Base-by-base conservation (phyloP, 208 protist genomes). In the Trypanosoma melophagium region DNA sequence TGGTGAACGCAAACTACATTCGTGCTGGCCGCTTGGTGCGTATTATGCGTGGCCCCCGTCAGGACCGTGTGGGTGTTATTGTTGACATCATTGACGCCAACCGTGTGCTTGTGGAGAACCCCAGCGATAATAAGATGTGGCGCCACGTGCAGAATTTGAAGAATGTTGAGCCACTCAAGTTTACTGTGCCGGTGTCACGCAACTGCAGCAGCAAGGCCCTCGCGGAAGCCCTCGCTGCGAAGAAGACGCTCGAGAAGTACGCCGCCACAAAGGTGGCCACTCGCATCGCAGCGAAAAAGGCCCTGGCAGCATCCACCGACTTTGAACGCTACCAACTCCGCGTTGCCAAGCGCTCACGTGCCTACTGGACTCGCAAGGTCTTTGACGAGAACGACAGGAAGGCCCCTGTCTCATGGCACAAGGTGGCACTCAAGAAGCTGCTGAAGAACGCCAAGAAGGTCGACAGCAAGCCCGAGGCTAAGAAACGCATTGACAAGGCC, bases 271-370 rank as follows among this genome's bases (percentile, higher is more conserved):
- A 86, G 79, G 83, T 79, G 40, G 90, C 90, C 57, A 68, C 44
- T 31, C 87, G 86, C 71, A 81, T 94, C 66, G 76, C 66, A 35
- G 90, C 90, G 45, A 94, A 92, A 84, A 84, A 92, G 79, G 87
- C 90, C 56, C 69, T 88, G 76, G 85, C 90, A 22, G 71, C 51
- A 60, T 90, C 87, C 55, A 92, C 86, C 57, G 90, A 96, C 86
- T 96, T 96, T 77, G 87, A 94, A 84, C 87, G 87, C 84, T 96
- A 96, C 76, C 90, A 96, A 82, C 87, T 96, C 65, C 86, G 85
- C 76, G 90, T 94, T 47, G 90, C 90, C 54, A 88, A 89, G 77
- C 90, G 90, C 67, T 96, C 90, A 55, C 90, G 90, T 60, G 87
- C 90, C 70, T 78, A 83, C 90, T 96, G 90, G 90, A 82, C 87